Evolutionary conservation across 208 protist species (phyloP).

Genomic region (Leishmania lainsoni): DNA sequence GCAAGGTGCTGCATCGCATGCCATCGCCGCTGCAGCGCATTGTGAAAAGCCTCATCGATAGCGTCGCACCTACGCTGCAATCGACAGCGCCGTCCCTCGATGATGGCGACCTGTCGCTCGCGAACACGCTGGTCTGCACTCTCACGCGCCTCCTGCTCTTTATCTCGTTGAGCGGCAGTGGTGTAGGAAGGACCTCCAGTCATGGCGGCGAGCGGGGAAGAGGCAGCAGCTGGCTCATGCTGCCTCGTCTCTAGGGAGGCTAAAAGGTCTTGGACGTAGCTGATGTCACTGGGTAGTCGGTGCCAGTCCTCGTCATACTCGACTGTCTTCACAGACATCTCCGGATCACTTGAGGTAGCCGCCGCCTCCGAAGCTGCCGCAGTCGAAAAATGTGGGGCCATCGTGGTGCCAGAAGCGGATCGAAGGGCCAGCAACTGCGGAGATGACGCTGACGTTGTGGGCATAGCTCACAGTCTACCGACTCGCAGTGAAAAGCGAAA

Average conservation of each 20-base stretch:
- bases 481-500: neutral
- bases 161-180: neutral
- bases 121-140: conserved; percentile 28
- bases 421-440: conserved; percentile 6
- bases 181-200: neutral
- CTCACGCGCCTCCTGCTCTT: conserved; percentile 28
- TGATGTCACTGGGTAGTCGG: conserved; percentile 26
- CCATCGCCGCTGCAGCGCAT: conserved; percentile 63
- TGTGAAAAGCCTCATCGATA: conserved; percentile 78
- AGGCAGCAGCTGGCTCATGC: conserved; percentile 1
- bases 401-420: conserved; percentile 1
- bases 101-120: conserved; percentile 47
- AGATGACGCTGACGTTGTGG: neutral
- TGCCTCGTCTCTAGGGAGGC: conserved; percentile 9
- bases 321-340: neutral
- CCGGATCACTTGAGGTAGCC: neutral
- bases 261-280: conserved; percentile 25
- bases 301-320: conserved; percentile 34
- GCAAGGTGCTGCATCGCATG: conserved; percentile 72
- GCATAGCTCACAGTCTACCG: neutral
- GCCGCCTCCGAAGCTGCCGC: neutral
- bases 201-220: neutral
- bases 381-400: neutral
- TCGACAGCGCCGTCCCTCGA: conserved; percentile 39
- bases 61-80: conserved; percentile 57